These are phyloP conservation scores for Zygosaccharomyces sapae DNA, from an alignment of 1,139 yeast genomes.

Conservation along the genomic window DNA sequence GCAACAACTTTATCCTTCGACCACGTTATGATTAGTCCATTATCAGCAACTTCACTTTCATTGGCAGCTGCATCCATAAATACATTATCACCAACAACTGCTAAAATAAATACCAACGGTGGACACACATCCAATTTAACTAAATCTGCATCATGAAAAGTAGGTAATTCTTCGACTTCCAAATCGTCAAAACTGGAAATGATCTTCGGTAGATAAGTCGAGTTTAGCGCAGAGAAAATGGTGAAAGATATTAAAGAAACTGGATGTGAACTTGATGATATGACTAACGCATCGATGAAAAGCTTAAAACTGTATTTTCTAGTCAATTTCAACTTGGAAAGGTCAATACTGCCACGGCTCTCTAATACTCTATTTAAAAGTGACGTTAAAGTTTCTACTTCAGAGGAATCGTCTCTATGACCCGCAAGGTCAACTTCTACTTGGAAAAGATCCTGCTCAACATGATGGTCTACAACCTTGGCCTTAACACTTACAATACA, in stretches of 20 bases:
- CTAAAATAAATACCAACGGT: constrained; percentile 71
- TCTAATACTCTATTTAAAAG: constrained; percentile 41
- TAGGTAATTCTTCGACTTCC: constrained; percentile 75
- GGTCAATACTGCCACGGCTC: constrained; percentile 30
- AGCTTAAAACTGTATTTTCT: constrained; percentile 71
- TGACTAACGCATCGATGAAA: constrained; percentile 71
- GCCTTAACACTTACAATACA: constrained; percentile 87
- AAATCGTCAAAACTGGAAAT: constrained; percentile 56
- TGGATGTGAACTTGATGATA: constrained; percentile 69
- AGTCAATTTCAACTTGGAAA: constrained; percentile 61
- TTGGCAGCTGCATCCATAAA: constrained; percentile 77
- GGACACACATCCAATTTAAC: constrained; percentile 59
- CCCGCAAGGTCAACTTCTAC: constrained; percentile 80
- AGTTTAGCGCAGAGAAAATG: constrained; percentile 70
- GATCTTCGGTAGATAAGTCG: constrained; percentile 71
- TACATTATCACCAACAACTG: constrained; percentile 64
- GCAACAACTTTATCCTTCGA: constrained; percentile 58
- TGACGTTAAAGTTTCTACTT: constrained; percentile 55
- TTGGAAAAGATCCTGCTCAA: constrained; percentile 47
- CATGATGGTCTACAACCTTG: constrained; percentile 61
- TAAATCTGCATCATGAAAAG: constrained; percentile 79
- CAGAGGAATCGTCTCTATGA: constrained; percentile 63
- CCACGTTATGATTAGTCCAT: constrained; percentile 72
- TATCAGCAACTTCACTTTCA: constrained; percentile 83
- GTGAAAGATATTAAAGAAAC: constrained; percentile 74